phyloP scores from a whole-genome alignment of 805 yeast species.

The Candida silvicultrix region DNA sequence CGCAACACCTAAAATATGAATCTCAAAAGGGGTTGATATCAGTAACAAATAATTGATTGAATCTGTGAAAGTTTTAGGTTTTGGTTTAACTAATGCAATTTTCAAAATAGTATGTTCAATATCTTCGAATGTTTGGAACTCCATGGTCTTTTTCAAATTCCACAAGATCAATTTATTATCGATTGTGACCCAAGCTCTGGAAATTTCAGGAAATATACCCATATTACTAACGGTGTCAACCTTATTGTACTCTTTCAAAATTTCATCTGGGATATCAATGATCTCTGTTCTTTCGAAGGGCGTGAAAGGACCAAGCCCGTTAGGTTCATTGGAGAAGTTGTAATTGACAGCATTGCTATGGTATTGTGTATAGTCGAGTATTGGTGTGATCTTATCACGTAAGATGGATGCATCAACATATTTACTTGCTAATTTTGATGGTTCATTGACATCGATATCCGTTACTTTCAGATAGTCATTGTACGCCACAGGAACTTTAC shows the following conservation, averaged over 20 bases:
- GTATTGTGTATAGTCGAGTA: constrained; percentile 41
- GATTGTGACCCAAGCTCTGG: constrained; percentile 78
- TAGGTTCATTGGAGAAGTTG: constrained; percentile 49
- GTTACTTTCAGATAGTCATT: constrained; percentile 27
- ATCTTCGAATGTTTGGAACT: constrained; percentile 77
- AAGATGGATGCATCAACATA: constrained; percentile 52
- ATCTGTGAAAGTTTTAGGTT: constrained; percentile 71
- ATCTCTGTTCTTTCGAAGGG: constrained; percentile 71
- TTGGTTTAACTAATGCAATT: constrained; percentile 77
- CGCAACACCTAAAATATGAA: constrained; percentile 72
- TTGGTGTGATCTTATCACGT: constrained; percentile 51
- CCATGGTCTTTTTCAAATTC: constrained; percentile 63
- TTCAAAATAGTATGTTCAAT: constrained; percentile 70
- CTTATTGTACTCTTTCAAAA: constrained; percentile 64
- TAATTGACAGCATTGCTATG: constrained; percentile 59
- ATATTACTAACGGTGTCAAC: constrained; percentile 63
- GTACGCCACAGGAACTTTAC: constrained; percentile 10
- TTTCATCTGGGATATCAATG: constrained; percentile 72
- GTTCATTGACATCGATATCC: constrained; percentile 27
- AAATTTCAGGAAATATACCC: constrained; percentile 79
- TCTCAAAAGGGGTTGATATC: constrained; percentile 73
- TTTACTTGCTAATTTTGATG: constrained; percentile 52
- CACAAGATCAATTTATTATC: constrained; percentile 81
- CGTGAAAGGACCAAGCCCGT: constrained; percentile 45
- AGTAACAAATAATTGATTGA: constrained; percentile 67